These are phyloP conservation scores for Cyamopsis tetragonoloba DNA, from an alignment of 306 rosid genomes.

Conservation along the genomic window DNA sequence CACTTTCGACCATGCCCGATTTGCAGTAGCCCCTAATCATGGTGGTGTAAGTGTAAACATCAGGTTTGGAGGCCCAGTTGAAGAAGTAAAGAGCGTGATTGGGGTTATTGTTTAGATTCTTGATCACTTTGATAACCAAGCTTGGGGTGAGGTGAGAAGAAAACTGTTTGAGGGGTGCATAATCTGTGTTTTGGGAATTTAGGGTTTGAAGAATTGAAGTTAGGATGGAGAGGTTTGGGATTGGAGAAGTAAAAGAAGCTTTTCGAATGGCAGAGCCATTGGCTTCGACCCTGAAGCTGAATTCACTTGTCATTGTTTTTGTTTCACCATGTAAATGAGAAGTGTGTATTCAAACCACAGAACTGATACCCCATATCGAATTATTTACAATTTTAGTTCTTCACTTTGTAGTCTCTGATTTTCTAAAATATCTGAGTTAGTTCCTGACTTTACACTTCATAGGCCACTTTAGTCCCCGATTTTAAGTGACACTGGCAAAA, in stretches of 20 bases:
- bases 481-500: too few species aligned
- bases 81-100: conserved; percentile 31
- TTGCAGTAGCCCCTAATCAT: conserved; percentile 50
- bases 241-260: background rate
- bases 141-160: conserved; percentile 18
- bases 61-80: conserved; percentile 38
- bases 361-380: too few species aligned
- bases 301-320: background rate
- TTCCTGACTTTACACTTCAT: too few species aligned
- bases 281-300: background rate
- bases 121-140: conserved; percentile 26
- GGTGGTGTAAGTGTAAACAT: conserved; percentile 41
- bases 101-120: conserved; percentile 8
- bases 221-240: conserved; percentile 19
- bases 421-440: too few species aligned
- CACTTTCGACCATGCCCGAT: conserved; percentile 40
- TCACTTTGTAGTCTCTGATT: too few species aligned
- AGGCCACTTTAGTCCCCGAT: too few species aligned
- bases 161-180: conserved; percentile 32
- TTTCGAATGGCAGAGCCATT: conserved; percentile 17
- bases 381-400: too few species aligned
- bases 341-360: too few species aligned
- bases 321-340: too few species aligned
- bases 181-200: conserved; percentile 29
- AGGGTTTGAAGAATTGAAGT: conserved; percentile 34